Evolutionary conservation across 345 rosid genomes (phyloP).

Genomic region (Rhodamnia rubescens): DNA sequence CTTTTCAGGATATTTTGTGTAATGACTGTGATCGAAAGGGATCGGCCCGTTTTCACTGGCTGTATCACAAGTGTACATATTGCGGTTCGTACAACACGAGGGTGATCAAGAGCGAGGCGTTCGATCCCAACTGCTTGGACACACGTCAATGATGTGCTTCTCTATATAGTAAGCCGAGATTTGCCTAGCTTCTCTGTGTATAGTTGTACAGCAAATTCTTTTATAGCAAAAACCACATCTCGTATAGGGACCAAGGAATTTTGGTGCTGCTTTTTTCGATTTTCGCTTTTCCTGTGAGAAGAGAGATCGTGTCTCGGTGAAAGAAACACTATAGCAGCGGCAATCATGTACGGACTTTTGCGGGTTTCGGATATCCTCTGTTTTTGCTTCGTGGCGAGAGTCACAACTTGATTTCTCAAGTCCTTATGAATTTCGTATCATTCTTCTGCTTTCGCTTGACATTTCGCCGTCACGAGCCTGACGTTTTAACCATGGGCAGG

Average conservation of each 20-base stretch:
- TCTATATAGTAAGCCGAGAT: background rate
- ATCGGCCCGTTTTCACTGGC: slow-evolving; percentile 56
- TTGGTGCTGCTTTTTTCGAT: background rate
- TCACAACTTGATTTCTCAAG: background rate
- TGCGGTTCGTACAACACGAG: slow-evolving; percentile 66
- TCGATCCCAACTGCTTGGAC: background rate
- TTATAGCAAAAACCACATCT: background rate
- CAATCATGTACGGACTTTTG: background rate
- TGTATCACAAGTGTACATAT: slow-evolving; percentile 54
- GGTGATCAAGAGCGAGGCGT: slow-evolving; percentile 1
- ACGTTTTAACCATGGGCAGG: background rate
- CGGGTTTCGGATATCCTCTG: background rate
- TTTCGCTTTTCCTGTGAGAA: background rate
- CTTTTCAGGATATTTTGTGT: slow-evolving; percentile 57
- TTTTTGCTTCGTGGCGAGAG: background rate
- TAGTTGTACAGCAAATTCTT: background rate
- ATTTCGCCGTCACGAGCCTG: background rate
- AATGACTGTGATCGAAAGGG: slow-evolving; percentile 71
- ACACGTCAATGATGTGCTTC: background rate
- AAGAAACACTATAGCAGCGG: background rate
- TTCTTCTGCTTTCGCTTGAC: background rate
- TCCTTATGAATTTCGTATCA: background rate
- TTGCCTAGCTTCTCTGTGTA: background rate
- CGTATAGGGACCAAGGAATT: background rate
- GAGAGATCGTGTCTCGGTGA: background rate